Evolutionary conservation across 2,329 filamentous ascomycete genomes (phyloP).

Genomic region (Arthrobotrys musiformis): DNA sequence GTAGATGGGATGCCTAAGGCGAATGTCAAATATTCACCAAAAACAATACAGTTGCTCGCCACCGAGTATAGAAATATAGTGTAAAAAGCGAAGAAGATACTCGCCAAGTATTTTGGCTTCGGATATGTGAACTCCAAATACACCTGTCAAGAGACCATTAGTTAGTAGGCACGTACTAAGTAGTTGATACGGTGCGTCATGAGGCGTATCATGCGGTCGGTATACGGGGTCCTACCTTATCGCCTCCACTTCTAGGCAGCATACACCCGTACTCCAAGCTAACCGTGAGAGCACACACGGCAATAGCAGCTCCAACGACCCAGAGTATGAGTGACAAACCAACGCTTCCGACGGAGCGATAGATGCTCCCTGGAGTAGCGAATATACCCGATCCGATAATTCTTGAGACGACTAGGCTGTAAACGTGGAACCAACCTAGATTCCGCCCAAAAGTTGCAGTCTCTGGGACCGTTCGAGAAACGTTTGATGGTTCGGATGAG

Average conservation of each 20-base stretch:
- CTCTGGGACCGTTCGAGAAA: slow-evolving; percentile 33
- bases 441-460: slow-evolving; percentile 49
- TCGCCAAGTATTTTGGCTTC: slow-evolving; percentile 70
- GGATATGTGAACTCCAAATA: slow-evolving; percentile 74
- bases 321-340: slow-evolving; percentile 73
- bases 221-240: no score
- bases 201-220: slow-evolving; percentile 3
- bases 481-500: not conserved
- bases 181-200: not conserved
- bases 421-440: slow-evolving; percentile 53
- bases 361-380: slow-evolving; percentile 75
- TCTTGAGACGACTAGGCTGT: slow-evolving; percentile 68
- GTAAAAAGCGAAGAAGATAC: slow-evolving; percentile 71
- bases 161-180: not conserved
- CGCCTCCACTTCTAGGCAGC: slow-evolving; percentile 62
- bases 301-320: slow-evolving; percentile 76
- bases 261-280: slow-evolving; percentile 53
- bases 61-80: slow-evolving; percentile 73
- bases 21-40: slow-evolving; percentile 70
- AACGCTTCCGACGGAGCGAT: slow-evolving; percentile 74
- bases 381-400: slow-evolving; percentile 73
- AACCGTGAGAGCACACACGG: slow-evolving; percentile 69
- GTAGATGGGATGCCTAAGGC: slow-evolving; percentile 61
- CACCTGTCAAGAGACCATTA: slow-evolving; percentile 61
- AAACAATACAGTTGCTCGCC: slow-evolving; percentile 70